phyloP scores from a whole-genome alignment of 1,284 basidiomycete species.

The Flammula alnicola region DNA sequence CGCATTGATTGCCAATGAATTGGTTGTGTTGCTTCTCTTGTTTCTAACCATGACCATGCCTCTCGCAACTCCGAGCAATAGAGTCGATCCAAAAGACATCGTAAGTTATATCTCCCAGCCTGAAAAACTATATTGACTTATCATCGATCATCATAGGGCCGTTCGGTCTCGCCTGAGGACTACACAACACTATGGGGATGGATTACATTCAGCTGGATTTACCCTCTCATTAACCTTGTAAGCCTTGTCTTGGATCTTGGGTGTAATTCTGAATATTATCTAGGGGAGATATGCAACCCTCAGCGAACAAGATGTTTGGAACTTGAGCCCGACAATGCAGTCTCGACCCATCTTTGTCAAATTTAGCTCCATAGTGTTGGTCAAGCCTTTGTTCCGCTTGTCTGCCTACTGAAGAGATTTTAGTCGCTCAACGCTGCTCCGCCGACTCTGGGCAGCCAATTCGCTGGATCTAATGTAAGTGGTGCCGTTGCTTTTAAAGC shows the following conservation, averaged over 20 bases:
- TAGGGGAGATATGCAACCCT: slow-evolving; percentile 66
- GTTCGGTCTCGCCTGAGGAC: slow-evolving; percentile 71
- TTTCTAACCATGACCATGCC: slow-evolving; percentile 59
- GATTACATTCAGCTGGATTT: slow-evolving; percentile 83
- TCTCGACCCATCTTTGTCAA: slow-evolving; percentile 69
- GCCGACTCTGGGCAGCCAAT: slow-evolving; percentile 70
- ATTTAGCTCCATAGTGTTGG: slow-evolving; percentile 51
- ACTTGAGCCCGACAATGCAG: slow-evolving; percentile 70
- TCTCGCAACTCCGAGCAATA: slow-evolving; percentile 54
- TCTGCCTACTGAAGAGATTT: slow-evolving; percentile 2
- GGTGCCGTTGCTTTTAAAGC: neutral
- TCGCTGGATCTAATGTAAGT: slow-evolving; percentile 68
- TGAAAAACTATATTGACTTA: neutral
- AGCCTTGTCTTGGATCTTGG: slow-evolving; percentile 16
- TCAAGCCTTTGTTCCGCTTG: slow-evolving; percentile 1
- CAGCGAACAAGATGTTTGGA: slow-evolving; percentile 74
- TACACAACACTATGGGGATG: slow-evolving; percentile 77
- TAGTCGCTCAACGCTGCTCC: slow-evolving; percentile 59
- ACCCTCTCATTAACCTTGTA: slow-evolving; percentile 62
- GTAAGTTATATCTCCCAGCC: slow-evolving; percentile 38
- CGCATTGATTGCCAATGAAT: slow-evolving; percentile 47
- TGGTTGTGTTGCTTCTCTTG: slow-evolving; percentile 45
- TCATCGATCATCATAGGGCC: slow-evolving; percentile 42
- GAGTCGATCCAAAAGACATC: slow-evolving; percentile 53
- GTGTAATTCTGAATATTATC: neutral